Evolutionary conservation across 202 grass and related monocot genomes (phyloP), one percentile per base, ranked within the genome.

Genomic region (Saccharum hybrid): DNA sequence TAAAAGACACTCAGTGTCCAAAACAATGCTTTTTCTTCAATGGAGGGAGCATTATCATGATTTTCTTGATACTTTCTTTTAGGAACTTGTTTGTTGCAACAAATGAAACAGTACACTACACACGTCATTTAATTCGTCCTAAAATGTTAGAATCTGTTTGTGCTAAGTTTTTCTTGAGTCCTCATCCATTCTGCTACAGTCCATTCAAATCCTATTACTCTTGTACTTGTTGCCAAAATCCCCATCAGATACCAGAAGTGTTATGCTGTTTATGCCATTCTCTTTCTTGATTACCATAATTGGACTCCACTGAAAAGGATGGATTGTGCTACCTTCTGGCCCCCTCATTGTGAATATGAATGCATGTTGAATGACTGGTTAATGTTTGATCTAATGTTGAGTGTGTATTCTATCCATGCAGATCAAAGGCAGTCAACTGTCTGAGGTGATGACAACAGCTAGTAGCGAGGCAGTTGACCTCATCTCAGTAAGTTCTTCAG

Each of bases 381-480:
- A 40, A 64, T 78, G 49, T 23, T 64, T 87, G 18, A 78, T 88
- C 3, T 82, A 86, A 79, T 75, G 42, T 63, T 37, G 13, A 37
- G 10, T 2, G 57, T 54, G 6, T 74, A 19, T 85, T 82, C 67
- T 87, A 52, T 57, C 12, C 38, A 68, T 89, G 60, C 75, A 97
- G 94, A 39, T 89, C 68, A 75, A 46, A 73, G 68, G 88, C 72
- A 87, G 52, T 86, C 82, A 88, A 88, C 84, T 97, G 36, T 88
- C 92, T 0, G 91, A 59, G 62, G 80, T 98, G 72, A 88, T 98
- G 89, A 65, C 66, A 85, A 90, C 96, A 51, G 81, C 85, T 74
- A 98, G 93, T 79, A 81, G 71, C 2, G 91, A 99, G 19, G 96
- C 96, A 34, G 16, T 99, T 46, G 74, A 92, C 78, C 91, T 99